Conservation (phyloP, 2,329 filamentous ascomycete genomes). For the Neopestalotiopsis sp. region DNA sequence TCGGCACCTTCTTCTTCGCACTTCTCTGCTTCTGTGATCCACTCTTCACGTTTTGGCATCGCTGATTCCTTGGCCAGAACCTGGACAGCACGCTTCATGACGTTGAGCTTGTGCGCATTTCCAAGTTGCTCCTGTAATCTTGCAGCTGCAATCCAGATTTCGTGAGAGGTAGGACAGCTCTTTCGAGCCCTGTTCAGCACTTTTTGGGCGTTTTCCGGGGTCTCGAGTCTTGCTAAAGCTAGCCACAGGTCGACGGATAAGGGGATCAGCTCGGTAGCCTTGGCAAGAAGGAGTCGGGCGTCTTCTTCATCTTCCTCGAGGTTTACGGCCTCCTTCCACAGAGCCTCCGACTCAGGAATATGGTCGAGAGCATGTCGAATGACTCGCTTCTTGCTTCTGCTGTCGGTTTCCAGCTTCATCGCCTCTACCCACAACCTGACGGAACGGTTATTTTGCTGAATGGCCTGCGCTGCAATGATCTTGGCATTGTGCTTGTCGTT, state of each 20-base stretch:
- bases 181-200: constrained; percentile 95
- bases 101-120: constrained; percentile 78
- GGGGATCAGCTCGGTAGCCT: constrained; percentile 94
- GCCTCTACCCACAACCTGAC: constrained; percentile 94
- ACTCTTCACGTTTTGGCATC: constrained; percentile 97
- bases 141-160: constrained; percentile 96
- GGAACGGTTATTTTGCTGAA: constrained; percentile 88
- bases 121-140: constrained; percentile 88
- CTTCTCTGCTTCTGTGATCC: constrained; percentile 92
- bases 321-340: constrained; percentile 99
- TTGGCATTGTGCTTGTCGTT: constrained; percentile 94
- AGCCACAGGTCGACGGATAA: constrained; percentile 95
- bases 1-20: constrained; percentile 92
- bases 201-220: constrained; percentile 88
- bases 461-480: constrained; percentile 91
- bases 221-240: constrained; percentile 87
- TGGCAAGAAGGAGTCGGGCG: constrained; percentile 86
- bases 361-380: constrained; percentile 90
- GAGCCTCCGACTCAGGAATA: constrained; percentile 88
- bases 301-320: constrained; percentile 89
- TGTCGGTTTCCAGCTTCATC: constrained; percentile 86
- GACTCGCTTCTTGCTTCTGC: constrained; percentile 88
- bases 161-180: constrained; percentile 88
- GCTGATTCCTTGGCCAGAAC: constrained; percentile 88
- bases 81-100: constrained; percentile 94